phyloP scores from a whole-genome alignment of 73 alveolate species.

The Loxodes magnus region DNA sequence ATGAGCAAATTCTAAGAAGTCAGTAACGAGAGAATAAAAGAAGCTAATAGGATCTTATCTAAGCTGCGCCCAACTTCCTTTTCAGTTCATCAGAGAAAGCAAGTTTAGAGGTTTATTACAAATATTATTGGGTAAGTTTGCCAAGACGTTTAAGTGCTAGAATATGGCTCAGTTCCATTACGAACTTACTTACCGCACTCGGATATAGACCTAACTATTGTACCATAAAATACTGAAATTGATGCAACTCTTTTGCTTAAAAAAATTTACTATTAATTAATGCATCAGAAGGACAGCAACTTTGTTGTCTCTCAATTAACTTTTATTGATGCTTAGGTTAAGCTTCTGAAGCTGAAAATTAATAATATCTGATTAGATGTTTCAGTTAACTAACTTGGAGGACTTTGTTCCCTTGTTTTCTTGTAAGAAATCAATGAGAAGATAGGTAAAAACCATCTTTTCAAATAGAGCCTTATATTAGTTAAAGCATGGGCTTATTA shows the following conservation, averaged over 20 bases:
- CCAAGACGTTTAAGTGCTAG: too few species aligned
- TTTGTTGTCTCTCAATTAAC: constrained; percentile 24
- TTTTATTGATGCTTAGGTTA: constrained; percentile 58
- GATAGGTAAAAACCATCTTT: constrained; percentile 49
- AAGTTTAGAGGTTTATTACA: too few species aligned
- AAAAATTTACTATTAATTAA: constrained; percentile 22
- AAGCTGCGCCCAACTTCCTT: too few species aligned
- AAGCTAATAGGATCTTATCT: too few species aligned
- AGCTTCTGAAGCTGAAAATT: constrained; percentile 57
- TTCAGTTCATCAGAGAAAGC: too few species aligned
- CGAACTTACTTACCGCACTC: constrained; percentile 70
- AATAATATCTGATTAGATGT: constrained; percentile 58
- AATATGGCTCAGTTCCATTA: constrained; percentile 79
- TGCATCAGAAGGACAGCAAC: constrained; percentile 21
- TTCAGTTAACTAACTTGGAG: constrained; percentile 73
- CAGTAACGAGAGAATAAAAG: too few species aligned
- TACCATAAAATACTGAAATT: constrained; percentile 26
- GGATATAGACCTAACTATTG: constrained; percentile 71
- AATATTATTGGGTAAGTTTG: too few species aligned
- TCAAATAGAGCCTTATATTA: constrained; percentile 57
- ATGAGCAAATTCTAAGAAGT: too few species aligned
- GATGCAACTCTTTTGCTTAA: neutral
- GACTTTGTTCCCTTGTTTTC: constrained; percentile 55
- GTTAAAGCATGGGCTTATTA: constrained; percentile 79
- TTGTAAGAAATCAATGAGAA: constrained; percentile 49